These are phyloP conservation scores for Fusarium chlamydosporum DNA, from an alignment of 2,329 filamentous ascomycete genomes.

Conservation along the genomic window DNA sequence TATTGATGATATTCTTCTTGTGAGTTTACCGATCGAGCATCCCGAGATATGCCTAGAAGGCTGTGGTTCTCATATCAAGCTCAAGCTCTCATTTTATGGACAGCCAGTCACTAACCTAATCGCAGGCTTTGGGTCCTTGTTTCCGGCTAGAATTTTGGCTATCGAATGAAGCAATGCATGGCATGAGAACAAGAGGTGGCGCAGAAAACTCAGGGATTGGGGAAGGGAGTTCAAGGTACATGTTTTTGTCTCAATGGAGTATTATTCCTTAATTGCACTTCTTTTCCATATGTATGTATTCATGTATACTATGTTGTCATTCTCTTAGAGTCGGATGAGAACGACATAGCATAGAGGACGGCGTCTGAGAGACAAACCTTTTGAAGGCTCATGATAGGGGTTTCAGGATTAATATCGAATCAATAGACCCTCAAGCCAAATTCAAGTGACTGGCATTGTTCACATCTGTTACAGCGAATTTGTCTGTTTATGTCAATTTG, in stretches of 20 bases:
- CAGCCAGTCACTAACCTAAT: constrained; percentile 23
- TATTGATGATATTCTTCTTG: constrained; percentile 94
- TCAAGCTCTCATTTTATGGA: neutral
- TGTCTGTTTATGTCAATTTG: too few relatives aligned
- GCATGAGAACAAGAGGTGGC: constrained; percentile 33
- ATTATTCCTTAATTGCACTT: constrained; percentile 39
- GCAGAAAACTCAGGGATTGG: constrained; percentile 22
- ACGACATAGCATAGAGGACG: constrained; percentile 31
- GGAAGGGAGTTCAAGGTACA: constrained; percentile 39
- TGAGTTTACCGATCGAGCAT: constrained; percentile 55
- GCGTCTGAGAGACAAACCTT: constrained; percentile 6
- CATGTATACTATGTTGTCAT: constrained; percentile 44
- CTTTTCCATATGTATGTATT: constrained; percentile 44
- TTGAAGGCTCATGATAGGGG: constrained; percentile 30
- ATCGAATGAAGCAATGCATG: constrained; percentile 16
- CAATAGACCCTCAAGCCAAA: constrained; percentile 26
- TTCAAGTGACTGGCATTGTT: neutral
- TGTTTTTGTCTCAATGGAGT: constrained; percentile 48
- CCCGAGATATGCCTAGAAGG: neutral
- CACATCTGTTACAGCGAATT: neutral
- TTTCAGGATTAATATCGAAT: constrained; percentile 45
- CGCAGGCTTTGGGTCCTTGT: constrained; percentile 59
- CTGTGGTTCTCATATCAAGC: neutral
- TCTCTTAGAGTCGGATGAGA: constrained; percentile 34
- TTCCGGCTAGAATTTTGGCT: constrained; percentile 52